Evolutionary conservation across 768 basidiomycete genomes (phyloP).

Genomic region (Mycena metata): DNA sequence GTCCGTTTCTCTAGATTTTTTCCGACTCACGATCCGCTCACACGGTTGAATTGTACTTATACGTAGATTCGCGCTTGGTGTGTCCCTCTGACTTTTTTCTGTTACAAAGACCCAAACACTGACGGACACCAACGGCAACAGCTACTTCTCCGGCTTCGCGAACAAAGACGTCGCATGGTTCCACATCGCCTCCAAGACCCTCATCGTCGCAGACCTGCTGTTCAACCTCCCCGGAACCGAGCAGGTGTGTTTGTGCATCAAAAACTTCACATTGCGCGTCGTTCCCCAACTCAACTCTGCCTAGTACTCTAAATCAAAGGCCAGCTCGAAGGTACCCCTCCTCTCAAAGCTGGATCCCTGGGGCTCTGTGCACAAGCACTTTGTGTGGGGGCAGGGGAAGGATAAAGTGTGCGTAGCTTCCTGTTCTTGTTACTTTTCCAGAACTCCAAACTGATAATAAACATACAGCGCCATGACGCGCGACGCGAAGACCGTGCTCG

Average conservation of each 20-base stretch:
- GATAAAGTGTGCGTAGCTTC: constrained; percentile 51
- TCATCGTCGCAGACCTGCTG: constrained; percentile 86
- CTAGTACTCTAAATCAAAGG: constrained; percentile 55
- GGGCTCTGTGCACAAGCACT: constrained; percentile 50
- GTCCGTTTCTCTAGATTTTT: constrained; percentile 17
- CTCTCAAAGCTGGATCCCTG: constrained; percentile 52
- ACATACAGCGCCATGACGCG: constrained; percentile 66
- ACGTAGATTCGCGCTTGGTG: constrained; percentile 65
- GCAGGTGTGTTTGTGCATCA: constrained; percentile 60
- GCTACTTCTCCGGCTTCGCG: constrained; percentile 76
- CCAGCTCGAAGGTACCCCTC: constrained; percentile 41
- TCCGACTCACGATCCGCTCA: background rate
- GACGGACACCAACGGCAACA: constrained; percentile 52
- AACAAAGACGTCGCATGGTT: constrained; percentile 90
- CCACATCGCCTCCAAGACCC: constrained; percentile 75
- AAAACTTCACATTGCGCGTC: too few species aligned
- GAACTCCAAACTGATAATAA: background rate
- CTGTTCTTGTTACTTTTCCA: background rate
- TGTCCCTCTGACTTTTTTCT: too few species aligned
- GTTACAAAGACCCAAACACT: background rate
- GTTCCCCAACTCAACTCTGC: constrained; percentile 25
- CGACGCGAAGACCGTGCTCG: constrained; percentile 74
- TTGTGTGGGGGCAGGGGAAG: constrained; percentile 51
- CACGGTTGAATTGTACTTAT: background rate
- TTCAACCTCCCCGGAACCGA: constrained; percentile 86